Evolutionary conservation across 768 basidiomycete genomes (phyloP).

Genomic region (Hypsizygus marmoreus): DNA sequence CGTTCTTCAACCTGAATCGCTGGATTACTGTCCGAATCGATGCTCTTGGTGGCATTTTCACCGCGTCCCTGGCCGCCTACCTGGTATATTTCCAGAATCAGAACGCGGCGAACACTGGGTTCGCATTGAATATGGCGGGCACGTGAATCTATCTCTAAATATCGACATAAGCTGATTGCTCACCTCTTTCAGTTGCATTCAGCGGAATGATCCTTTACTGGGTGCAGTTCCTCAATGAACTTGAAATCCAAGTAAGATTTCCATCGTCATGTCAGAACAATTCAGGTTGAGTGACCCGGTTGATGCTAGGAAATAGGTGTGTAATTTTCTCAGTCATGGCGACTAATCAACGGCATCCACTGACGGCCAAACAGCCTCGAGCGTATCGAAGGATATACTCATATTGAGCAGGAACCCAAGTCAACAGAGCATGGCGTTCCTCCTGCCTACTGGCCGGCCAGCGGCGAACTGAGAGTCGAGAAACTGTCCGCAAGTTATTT

Average conservation of each 20-base stretch:
- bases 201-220: too few relatives aligned
- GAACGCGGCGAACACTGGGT: too few relatives aligned
- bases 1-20: slow-evolving; percentile 52
- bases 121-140: slow-evolving; percentile 50
- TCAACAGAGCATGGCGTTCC: slow-evolving; percentile 40
- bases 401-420: slow-evolving; percentile 57
- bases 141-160: slow-evolving; percentile 30
- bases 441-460: slow-evolving; percentile 64
- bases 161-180: too few relatives aligned
- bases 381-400: slow-evolving; percentile 64
- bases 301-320: too few relatives aligned
- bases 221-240: too few relatives aligned
- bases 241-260: too few relatives aligned
- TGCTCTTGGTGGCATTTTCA: slow-evolving; percentile 54
- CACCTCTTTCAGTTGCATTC: too few relatives aligned
- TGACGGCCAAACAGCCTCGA: slow-evolving; percentile 56
- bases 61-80: slow-evolving; percentile 51
- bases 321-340: too few relatives aligned
- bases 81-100: slow-evolving; percentile 55
- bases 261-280: too few relatives aligned
- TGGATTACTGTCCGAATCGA: slow-evolving; percentile 54
- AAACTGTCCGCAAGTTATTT: slow-evolving; percentile 50
- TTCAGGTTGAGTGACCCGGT: too few relatives aligned
- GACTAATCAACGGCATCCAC: too few relatives aligned
- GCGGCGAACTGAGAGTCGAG: slow-evolving; percentile 8